Evolutionary conservation across 2,329 filamentous ascomycete species (phyloP).

Genomic region (Apiospora malaysiana): DNA sequence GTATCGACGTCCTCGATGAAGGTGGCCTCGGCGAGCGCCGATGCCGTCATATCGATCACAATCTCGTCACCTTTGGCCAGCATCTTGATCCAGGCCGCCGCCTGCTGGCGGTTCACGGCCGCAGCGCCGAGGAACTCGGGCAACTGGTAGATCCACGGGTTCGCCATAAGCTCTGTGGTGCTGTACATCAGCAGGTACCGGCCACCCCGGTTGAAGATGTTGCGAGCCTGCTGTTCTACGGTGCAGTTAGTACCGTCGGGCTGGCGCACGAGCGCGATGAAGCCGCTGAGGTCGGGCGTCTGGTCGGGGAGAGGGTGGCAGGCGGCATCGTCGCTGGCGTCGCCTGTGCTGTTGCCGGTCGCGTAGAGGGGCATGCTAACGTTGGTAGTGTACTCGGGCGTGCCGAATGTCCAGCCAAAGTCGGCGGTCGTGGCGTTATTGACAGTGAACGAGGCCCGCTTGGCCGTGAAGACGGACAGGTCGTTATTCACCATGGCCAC

Average conservation of each 20-base stretch:
- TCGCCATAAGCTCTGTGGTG: constrained; percentile 34
- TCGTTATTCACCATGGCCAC: constrained; percentile 58
- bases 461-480: constrained; percentile 46
- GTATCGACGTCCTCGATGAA: constrained; percentile 41
- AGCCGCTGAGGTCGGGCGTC: constrained; percentile 61
- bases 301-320: constrained; percentile 58
- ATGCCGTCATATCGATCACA: no score
- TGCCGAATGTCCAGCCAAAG: constrained; percentile 52
- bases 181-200: constrained; percentile 69
- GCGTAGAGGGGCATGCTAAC: constrained; percentile 54
- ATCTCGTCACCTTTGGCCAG: background rate
- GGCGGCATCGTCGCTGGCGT: constrained; percentile 52
- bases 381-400: constrained; percentile 52
- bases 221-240: constrained; percentile 59
- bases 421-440: constrained; percentile 15
- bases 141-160: no score
- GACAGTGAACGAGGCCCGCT: constrained; percentile 31
- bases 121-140: no score
- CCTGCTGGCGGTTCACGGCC: no score
- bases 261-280: constrained; percentile 62
- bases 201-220: constrained; percentile 60
- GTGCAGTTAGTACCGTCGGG: constrained; percentile 57
- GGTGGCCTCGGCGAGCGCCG: background rate
- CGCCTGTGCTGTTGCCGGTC: no score
- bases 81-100: background rate